phyloP scores from a whole-genome alignment of 495 filamentous ascomycete species.

The Neurospora sp. region DNA sequence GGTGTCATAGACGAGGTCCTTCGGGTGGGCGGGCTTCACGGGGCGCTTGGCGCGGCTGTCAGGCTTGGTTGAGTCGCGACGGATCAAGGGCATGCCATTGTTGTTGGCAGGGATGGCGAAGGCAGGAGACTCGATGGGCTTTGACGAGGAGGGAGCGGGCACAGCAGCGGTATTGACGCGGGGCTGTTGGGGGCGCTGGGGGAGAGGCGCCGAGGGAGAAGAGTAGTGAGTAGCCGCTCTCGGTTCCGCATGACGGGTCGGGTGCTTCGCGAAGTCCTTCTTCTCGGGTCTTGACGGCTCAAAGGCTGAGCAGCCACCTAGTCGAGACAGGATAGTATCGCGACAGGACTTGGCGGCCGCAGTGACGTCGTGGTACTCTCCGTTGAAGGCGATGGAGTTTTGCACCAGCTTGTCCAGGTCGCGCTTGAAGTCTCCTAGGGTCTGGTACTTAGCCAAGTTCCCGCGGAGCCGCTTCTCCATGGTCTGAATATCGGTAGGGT shows the following conservation, averaged over 20 bases:
- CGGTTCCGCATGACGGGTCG: conserved; percentile 37
- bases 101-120: conserved; percentile 67
- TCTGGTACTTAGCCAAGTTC: conserved; percentile 52
- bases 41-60: conserved; percentile 80
- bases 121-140: conserved; percentile 41
- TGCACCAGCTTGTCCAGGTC: conserved; percentile 67
- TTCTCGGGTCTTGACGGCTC: conserved; percentile 47
- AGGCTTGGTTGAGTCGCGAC: conserved; percentile 71
- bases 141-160: conserved; percentile 4
- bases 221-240: conserved; percentile 31
- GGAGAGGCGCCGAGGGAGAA: conserved; percentile 30
- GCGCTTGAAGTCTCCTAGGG: conserved; percentile 51
- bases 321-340: conserved; percentile 49
- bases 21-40: conserved; percentile 80
- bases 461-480: conserved; percentile 72
- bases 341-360: conserved; percentile 49
- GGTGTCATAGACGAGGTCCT: conserved; percentile 74
- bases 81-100: conserved; percentile 80
- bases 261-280: conserved; percentile 36
- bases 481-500: conserved; percentile 72
- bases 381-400: conserved; percentile 78
- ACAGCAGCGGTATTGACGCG: conserved; percentile 13
- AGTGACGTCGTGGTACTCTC: conserved; percentile 60
- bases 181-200: conserved; percentile 18
- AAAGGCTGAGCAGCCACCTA: conserved; percentile 39